Evolutionary conservation across 345 rosid species (phyloP), one percentile per base, ranked within the genome.

Genomic region (Nephelium lappaceum): DNA sequence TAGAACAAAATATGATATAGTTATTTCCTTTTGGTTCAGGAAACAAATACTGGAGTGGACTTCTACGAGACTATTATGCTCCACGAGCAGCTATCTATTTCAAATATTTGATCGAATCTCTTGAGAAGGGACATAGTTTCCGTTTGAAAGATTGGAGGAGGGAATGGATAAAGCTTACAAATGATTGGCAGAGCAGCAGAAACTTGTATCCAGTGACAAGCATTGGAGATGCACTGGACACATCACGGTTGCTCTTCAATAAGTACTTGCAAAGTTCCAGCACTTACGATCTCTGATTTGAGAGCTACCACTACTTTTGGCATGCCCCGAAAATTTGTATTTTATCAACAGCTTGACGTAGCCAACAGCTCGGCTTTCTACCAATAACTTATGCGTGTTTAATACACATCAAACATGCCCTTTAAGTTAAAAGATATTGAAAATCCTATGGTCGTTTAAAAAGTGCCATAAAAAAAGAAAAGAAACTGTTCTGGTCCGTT

Each of bases 31-130:
- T 78, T 67, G n/a, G 51, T 55, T 67, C 19, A 89, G 93, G 90
- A 61, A 91, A 91, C 87, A 91, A 91, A 73, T 91, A 91, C 78
- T 90, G 93, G 93, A 90, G 92, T 41, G 93, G 95, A 6, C 89
- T 91, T 58, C 69, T 91, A 23, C 74, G 69, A 77, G 92, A 90
- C 80, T 90, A 91, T 81, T 90, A 91, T 38, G 87, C 91, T 8
- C 92, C 92, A 16, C 88, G 93, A 81, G 93, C 93, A 47, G 92
- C 91, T 19, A 82, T 90, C 67, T 90, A 90, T 71, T 91, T 90
- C 87, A 86, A 83, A 67, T 80, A 73, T 75, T 76, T 88, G 51
- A 79, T 77, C 12, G 77, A 81, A 72, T 88, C 93, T 60, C 41
- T 88, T 55, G 88, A 85, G 78, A 81, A 65, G 3, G 93, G 89